Base-by-base conservation (phyloP, 1,284 basidiomycete species). In the Cryptococcus amylolentus region DNA sequence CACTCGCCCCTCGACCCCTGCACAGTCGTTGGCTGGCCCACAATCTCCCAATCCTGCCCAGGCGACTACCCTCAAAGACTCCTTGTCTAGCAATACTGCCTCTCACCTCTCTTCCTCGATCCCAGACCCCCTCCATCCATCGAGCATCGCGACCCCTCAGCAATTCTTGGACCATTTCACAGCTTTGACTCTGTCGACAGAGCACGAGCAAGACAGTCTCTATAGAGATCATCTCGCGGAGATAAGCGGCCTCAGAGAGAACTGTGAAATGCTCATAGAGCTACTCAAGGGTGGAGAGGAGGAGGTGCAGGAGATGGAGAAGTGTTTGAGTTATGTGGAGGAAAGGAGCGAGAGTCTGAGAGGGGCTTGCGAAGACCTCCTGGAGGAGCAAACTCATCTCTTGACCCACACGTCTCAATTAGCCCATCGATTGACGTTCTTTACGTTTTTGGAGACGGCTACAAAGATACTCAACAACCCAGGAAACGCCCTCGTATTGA, bases 141-240 rank as follows among this genome's bases (percentile, higher is more conserved):
- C 28, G 82, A 85, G 70, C 77, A 85, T 97, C 45, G 83, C 86
- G 60, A 93, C 90, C 0, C 86, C 91, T 0, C 90, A 96, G 67
- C 89, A 94, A 65, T 95, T 96, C 76, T 91, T 93, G 69, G 93
- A 96, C 77, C 95, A 91, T 87, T 93, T 92, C 72, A 83, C 88
- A 0, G 81, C 88, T 41, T 85, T 96, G 50, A 91, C 95, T 61
- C 82, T 88, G 18, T 88, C 87, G 1, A 89, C 95, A 35, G 87
- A 91, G 13, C 89, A 91, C 68, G 89, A 88, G 60, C 92, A 95
- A 69, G 93, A 96, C 69, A 84, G 88, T 4, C 86, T 92, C 68
- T 95, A 94, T 72, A 83, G 89, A 40, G 84, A 86, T 1, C 89
- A 95, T 73, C 82, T 93, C 20, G 83, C 84, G 5, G 84, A 84